Conservation (phyloP, 2,329 filamentous ascomycete genomes). For the Fusarium annulatum region DNA sequence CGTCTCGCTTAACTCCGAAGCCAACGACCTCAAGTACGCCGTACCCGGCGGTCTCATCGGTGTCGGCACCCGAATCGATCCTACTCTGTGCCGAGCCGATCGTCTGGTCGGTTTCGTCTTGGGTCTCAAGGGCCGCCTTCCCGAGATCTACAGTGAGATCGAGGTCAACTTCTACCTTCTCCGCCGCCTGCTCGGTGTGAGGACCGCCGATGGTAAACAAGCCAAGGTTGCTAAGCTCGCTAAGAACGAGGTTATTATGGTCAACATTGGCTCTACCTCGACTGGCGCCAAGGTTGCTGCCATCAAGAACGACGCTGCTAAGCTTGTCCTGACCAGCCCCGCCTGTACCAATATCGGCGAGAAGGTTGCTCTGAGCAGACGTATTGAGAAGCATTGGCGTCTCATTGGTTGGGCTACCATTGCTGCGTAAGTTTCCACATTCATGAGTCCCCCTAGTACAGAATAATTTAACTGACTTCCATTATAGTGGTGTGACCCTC, state of each 20-base stretch:
- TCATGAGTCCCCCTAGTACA: background rate
- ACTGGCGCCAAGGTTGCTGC: constrained; percentile 97
- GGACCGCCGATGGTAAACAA: constrained; percentile 98
- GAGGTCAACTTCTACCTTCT: constrained; percentile 99
- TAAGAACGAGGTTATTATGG: constrained; percentile 99
- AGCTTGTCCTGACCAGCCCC: constrained; percentile 90
- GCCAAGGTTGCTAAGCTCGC: constrained; percentile 98
- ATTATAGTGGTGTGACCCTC: constrained; percentile 63
- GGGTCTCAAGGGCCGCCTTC: constrained; percentile 90
- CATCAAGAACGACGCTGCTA: constrained; percentile 97
- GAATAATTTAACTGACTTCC: constrained; percentile 21
- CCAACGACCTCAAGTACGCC: constrained; percentile 98
- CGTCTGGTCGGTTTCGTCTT: constrained; percentile 98
- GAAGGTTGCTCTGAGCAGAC: constrained; percentile 94
- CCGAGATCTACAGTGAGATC: constrained; percentile 97
- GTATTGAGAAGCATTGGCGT: constrained; percentile 99
- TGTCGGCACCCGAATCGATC: constrained; percentile 97
- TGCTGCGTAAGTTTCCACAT: constrained; percentile 66
- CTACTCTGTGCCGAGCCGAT: constrained; percentile 97
- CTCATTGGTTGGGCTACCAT: constrained; percentile 92
- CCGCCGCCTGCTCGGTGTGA: constrained; percentile 92
- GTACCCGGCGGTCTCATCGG: constrained; percentile 97
- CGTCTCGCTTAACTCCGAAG: constrained; percentile 94
- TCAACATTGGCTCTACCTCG: constrained; percentile 98
- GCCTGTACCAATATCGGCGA: constrained; percentile 98